A percentile compares a stretch with the other conserved stretches of the same genome.
Evolutionary conservation across 768 basidiomycete genomes (phyloP).

Genomic region (Cubamyces sp.): DNA sequence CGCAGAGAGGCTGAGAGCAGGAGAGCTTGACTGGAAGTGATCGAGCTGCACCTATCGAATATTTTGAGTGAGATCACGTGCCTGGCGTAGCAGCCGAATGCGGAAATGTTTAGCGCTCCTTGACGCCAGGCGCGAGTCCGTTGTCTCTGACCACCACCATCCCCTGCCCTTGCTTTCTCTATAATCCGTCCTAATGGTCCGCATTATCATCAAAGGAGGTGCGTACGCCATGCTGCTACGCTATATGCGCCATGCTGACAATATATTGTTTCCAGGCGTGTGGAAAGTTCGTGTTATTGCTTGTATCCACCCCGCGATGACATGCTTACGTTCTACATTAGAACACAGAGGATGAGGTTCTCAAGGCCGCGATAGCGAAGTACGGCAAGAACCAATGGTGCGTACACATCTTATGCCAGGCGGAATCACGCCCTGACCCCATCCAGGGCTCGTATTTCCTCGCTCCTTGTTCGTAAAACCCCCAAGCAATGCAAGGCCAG

Average conservation of each 20-base stretch:
- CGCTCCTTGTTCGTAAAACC: constrained; percentile 95
- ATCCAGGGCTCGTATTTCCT: constrained; percentile 95
- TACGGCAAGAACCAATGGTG: constrained; percentile 97
- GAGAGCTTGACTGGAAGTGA: neutral
- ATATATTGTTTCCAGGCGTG: constrained; percentile 51
- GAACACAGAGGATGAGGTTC: constrained; percentile 98
- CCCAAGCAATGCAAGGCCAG: constrained; percentile 99
- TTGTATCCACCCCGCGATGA: constrained; percentile 7
- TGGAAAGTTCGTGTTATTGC: constrained; percentile 65
- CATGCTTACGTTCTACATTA: constrained; percentile 36
- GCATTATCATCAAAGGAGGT: constrained; percentile 93
- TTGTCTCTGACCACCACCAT: constrained; percentile 24
- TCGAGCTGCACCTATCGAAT: constrained; percentile 2
- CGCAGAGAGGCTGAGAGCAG: no score
- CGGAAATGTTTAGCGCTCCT: constrained; percentile 10
- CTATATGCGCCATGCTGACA: neutral
- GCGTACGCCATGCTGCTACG: constrained; percentile 29
- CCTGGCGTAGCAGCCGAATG: constrained; percentile 1
- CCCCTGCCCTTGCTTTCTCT: neutral
- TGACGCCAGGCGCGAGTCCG: constrained; percentile 10
- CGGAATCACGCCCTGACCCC: neutral
- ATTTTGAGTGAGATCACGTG: constrained; percentile 13
- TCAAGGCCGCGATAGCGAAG: constrained; percentile 98
- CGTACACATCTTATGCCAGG: constrained; percentile 15
- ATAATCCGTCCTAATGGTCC: constrained; percentile 57